Percentiles rank a stretch among this genome's conserved stretches.
Evolutionary conservation across 1,284 basidiomycete species (phyloP).

Genomic region (Meira miltonrushii): DNA sequence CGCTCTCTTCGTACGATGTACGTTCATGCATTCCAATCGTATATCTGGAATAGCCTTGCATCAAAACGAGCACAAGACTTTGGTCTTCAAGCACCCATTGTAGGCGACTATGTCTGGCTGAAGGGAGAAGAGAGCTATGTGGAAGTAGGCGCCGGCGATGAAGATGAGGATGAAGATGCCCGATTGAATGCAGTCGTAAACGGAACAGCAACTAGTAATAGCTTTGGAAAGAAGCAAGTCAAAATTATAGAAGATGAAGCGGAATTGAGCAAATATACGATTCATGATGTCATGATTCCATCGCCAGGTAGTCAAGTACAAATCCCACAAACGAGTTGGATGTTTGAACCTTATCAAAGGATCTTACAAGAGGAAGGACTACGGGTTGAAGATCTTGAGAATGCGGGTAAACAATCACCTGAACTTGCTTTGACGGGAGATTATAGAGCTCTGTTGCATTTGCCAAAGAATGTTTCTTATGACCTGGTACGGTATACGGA

Average conservation of each 20-base stretch:
- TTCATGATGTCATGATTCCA: constrained; percentile 93
- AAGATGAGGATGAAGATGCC: constrained; percentile 52
- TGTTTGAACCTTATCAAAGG: constrained; percentile 74
- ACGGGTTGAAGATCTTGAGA: constrained; percentile 65
- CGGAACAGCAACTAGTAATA: constrained; percentile 2
- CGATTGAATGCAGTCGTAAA: constrained; percentile 9
- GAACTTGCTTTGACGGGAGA: constrained; percentile 88
- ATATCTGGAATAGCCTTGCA: constrained; percentile 94
- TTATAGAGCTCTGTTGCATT: constrained; percentile 83
- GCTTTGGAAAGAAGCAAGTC: constrained; percentile 52
- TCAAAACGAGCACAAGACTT: constrained; percentile 79
- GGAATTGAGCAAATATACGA: constrained; percentile 63
- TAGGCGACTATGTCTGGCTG: constrained; percentile 63
- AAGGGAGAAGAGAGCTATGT: constrained; percentile 38
- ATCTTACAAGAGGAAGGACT: constrained; percentile 78
- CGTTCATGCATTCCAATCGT: constrained; percentile 96
- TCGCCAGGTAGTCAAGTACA: constrained; percentile 86
- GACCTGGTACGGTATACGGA: constrained; percentile 80
- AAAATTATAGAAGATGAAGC: constrained; percentile 70
- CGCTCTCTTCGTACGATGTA: constrained; percentile 90
- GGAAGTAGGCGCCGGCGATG: constrained; percentile 54
- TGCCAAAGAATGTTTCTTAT: constrained; percentile 74
- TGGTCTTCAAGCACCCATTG: constrained; percentile 69
- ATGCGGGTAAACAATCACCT: constrained; percentile 8
- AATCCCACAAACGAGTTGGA: constrained; percentile 68